phyloP scores from a whole-genome alignment of 2,329 filamentous ascomycete species.

The Stachybotrys elegans region DNA sequence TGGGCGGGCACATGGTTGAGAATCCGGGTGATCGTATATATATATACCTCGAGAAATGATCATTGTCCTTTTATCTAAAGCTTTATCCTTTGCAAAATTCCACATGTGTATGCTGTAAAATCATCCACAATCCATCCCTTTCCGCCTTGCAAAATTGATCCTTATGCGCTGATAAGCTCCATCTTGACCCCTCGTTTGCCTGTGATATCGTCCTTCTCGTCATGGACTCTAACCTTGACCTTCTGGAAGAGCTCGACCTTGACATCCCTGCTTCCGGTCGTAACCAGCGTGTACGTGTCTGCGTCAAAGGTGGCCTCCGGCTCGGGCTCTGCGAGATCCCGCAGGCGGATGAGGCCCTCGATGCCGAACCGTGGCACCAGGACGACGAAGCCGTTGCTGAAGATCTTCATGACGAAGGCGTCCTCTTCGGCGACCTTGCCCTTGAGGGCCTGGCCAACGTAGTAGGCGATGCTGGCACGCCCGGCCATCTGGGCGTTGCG shows the following conservation, averaged over 20 bases:
- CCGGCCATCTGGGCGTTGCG: constrained; percentile 96
- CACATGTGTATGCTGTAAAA: too few relatives aligned
- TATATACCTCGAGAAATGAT: too few relatives aligned
- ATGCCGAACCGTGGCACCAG: constrained; percentile 95
- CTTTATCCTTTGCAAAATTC: too few relatives aligned
- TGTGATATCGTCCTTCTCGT: constrained; percentile 91
- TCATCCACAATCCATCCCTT: not conserved
- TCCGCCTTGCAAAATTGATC: too few relatives aligned
- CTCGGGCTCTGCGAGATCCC: constrained; percentile 74
- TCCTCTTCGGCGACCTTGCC: constrained; percentile 73
- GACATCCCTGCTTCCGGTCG: constrained; percentile 48
- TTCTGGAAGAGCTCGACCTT: constrained; percentile 85
- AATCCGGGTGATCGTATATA: too few relatives aligned
- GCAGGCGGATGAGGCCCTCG: constrained; percentile 80
- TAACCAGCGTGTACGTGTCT: constrained; percentile 74
- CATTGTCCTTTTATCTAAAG: too few relatives aligned
- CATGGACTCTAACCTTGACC: constrained; percentile 81
- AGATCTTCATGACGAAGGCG: constrained; percentile 94
- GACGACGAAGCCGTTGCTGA: constrained; percentile 95
- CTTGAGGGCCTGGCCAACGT: constrained; percentile 93
- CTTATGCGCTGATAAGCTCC: constrained; percentile 49
- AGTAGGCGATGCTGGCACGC: constrained; percentile 92
- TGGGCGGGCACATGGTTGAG: too few relatives aligned
- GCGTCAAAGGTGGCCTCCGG: constrained; percentile 80
- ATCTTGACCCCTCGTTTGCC: constrained; percentile 89